These are phyloP conservation scores for Cercospora janseana DNA, from an alignment of 2,329 filamentous ascomycete species.

Conservation along the genomic window DNA sequence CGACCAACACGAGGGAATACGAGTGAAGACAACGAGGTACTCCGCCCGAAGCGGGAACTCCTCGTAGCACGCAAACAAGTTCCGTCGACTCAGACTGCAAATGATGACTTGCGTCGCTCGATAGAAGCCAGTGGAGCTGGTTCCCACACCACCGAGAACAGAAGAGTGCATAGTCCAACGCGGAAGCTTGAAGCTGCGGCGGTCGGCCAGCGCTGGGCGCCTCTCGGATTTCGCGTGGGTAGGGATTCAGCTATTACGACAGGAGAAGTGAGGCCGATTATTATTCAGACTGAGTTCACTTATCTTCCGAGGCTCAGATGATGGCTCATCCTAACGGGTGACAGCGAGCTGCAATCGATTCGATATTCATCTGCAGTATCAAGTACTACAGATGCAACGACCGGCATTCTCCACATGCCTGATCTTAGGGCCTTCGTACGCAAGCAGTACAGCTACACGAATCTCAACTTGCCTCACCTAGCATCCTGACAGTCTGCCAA, in stretches of 20 bases:
- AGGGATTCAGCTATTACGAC: conserved; percentile 9
- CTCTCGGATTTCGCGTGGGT: conserved; percentile 10
- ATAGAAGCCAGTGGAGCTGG: neutral
- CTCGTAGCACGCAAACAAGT: neutral
- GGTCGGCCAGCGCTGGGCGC: conserved; percentile 12
- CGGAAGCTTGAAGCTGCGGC: conserved; percentile 12
- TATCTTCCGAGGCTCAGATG: conserved; percentile 8
- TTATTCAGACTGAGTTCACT: conserved; percentile 7
- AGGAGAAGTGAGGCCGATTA: conserved; percentile 8
- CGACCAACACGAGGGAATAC: neutral
- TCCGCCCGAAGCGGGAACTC: neutral
- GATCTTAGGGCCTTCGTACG: no score
- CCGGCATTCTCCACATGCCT: no score
- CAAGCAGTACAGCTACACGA: no score
- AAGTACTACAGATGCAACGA: no score
- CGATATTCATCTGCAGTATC: no score
- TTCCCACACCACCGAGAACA: neutral
- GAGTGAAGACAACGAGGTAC: neutral
- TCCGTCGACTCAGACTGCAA: neutral
- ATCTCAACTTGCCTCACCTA: no score
- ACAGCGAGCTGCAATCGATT: no score
- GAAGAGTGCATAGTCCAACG: conserved; percentile 4
- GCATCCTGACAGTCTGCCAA: no score
- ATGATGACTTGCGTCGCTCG: neutral
- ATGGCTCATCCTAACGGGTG: neutral